phyloP scores from a whole-genome alignment of 176 grass and related monocot species.

The Tuctoria greenei region DNA sequence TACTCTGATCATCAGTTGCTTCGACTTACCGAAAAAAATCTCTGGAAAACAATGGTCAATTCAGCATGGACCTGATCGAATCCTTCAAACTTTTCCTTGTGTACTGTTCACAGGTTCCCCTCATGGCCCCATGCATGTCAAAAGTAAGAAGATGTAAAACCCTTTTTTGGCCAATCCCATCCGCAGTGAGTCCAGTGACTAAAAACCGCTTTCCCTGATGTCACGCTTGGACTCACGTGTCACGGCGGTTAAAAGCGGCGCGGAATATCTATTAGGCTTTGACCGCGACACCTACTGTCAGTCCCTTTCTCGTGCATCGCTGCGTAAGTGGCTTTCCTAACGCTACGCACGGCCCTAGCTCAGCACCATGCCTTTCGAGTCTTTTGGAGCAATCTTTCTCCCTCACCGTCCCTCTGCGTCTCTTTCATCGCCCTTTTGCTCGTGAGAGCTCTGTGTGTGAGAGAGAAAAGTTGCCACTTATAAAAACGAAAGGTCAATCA shows the following conservation, averaged over 20 bases:
- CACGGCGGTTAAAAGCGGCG: conserved; percentile 28
- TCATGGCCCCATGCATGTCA: neutral
- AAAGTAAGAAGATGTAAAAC: no score
- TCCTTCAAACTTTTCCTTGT: neutral
- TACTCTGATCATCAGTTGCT: neutral
- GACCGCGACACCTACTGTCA: conserved; percentile 28
- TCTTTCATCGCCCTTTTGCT: neutral
- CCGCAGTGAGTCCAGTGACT: conserved; percentile 22
- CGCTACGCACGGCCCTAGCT: conserved; percentile 13
- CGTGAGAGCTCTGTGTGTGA: neutral
- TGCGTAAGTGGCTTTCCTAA: conserved; percentile 32
- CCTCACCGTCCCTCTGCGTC: neutral
- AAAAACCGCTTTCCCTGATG: conserved; percentile 45
- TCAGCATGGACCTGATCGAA: neutral
- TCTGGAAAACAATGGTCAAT: neutral
- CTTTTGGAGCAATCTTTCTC: conserved; percentile 39
- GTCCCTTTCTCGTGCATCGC: conserved; percentile 38
- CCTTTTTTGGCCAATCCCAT: conserved; percentile 46
- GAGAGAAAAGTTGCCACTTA: conserved; percentile 9
- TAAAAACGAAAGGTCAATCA: conserved; percentile 46
- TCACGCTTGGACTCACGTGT: conserved; percentile 29
- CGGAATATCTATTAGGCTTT: conserved; percentile 43
- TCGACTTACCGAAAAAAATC: neutral
- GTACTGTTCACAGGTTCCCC: neutral
- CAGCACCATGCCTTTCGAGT: conserved; percentile 36